Conservation (phyloP, 805 yeast genomes). For the Barnettozyma californica region DNA sequence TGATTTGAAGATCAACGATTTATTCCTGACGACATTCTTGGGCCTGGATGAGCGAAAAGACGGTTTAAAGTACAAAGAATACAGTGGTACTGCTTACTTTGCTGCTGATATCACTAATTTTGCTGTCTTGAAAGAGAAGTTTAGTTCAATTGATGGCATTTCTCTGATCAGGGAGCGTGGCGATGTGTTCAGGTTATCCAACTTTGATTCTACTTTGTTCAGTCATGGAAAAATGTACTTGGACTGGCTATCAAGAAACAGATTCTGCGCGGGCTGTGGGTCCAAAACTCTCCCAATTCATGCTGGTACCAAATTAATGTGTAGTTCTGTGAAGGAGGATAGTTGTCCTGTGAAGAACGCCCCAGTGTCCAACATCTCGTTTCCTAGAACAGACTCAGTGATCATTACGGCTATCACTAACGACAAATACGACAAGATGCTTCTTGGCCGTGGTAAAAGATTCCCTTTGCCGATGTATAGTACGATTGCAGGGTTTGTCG, state of each 20-base stretch:
- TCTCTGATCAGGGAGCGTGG: conserved; percentile 8
- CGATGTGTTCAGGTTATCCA: conserved; percentile 21
- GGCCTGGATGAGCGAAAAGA: conserved; percentile 39
- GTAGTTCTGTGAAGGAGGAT: conserved; percentile 29
- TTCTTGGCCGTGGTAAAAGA: conserved; percentile 68
- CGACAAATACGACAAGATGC: conserved; percentile 49
- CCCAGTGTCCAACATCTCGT: conserved; percentile 67
- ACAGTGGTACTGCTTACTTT: conserved; percentile 58
- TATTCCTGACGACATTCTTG: conserved; percentile 37
- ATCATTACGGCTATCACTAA: conserved; percentile 77
- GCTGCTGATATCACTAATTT: conserved; percentile 46
- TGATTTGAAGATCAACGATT: conserved; percentile 26
- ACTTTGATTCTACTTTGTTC: conserved; percentile 56
- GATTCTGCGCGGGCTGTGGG: conserved; percentile 90
- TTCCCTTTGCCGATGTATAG: conserved; percentile 62
- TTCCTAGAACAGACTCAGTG: conserved; percentile 91
- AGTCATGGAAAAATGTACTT: conserved; percentile 80
- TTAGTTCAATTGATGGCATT: background rate
- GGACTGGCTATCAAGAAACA: conserved; percentile 77
- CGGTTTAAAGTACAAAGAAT: conserved; percentile 38
- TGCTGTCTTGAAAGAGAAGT: background rate
- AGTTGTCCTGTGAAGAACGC: conserved; percentile 35
- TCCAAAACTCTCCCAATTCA: conserved; percentile 49
- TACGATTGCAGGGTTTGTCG: conserved; percentile 93
- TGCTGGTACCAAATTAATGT: conserved; percentile 59